Conservation (phyloP, 257 asterid species). For the Solanum clarkiae region DNA sequence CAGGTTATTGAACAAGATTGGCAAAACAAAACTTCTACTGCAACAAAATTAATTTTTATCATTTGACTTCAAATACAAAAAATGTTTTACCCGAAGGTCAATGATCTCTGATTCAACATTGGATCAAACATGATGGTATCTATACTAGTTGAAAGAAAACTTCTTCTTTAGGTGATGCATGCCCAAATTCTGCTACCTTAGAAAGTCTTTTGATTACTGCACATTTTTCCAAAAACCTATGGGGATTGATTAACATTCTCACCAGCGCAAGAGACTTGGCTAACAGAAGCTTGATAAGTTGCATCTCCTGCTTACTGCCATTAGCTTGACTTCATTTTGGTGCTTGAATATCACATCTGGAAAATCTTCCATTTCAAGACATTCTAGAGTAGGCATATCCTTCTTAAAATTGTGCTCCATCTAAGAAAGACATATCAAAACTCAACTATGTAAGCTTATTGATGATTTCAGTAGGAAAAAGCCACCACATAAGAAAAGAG, state of each 20-base stretch:
- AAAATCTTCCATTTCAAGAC: background rate
- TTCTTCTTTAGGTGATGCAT: background rate
- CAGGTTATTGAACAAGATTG: too few species aligned
- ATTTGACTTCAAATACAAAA: too few species aligned
- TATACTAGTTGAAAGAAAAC: background rate
- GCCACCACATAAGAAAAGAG: background rate
- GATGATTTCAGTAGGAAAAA: background rate
- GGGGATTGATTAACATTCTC: background rate
- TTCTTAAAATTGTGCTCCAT: background rate
- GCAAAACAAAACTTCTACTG: too few species aligned
- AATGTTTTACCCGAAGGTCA: background rate
- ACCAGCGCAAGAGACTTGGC: background rate
- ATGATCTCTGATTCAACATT: background rate
- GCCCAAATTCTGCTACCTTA: background rate
- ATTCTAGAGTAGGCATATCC: background rate
- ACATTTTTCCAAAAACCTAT: background rate
- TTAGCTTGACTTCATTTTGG: background rate
- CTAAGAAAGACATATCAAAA: background rate
- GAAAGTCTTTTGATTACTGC: background rate
- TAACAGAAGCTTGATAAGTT: background rate
- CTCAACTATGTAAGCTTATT: background rate
- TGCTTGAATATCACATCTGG: background rate
- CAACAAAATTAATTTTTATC: too few species aligned
- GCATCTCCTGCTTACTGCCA: background rate
- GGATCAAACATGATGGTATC: background rate